A percentile compares a stretch with the other conserved stretches of the same genome.
phyloP scores from a whole-genome alignment of 176 grass and related monocot genomes.

The Thinopyrum elongatum region DNA sequence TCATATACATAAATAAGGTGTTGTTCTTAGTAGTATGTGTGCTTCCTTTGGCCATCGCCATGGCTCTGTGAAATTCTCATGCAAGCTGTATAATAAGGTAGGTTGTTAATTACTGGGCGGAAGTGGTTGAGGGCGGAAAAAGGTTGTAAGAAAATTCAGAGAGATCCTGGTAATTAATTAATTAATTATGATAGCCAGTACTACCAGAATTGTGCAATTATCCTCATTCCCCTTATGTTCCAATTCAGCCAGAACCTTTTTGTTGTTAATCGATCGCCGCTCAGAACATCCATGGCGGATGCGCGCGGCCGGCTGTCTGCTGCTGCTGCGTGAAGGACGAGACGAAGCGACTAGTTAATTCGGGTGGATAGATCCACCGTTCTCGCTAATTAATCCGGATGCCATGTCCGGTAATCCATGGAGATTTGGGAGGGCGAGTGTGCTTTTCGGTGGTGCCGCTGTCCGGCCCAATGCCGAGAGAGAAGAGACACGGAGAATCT shows the following conservation, averaged over 20 bases:
- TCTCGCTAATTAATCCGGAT: slow-evolving; percentile 20
- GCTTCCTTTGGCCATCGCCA: background rate
- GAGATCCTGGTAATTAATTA: slow-evolving; percentile 18
- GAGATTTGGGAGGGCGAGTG: slow-evolving; percentile 29
- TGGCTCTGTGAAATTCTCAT: slow-evolving; percentile 24
- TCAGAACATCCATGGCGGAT: background rate
- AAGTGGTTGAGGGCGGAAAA: slow-evolving; percentile 8
- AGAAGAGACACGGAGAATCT: slow-evolving; percentile 44
- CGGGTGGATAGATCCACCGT: slow-evolving; percentile 1
- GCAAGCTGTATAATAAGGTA: slow-evolving; percentile 30
- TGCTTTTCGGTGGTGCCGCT: slow-evolving; percentile 12
- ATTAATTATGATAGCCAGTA: slow-evolving; percentile 8
- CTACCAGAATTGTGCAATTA: slow-evolving; percentile 4
- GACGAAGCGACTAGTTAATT: background rate
- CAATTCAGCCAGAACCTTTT: background rate
- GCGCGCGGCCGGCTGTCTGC: background rate
- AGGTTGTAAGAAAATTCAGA: slow-evolving; percentile 26
- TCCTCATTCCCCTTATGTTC: background rate
- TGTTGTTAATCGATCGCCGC: background rate
- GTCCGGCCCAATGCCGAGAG: slow-evolving; percentile 7
- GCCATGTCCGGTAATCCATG: slow-evolving; percentile 27
- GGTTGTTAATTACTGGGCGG: slow-evolving; percentile 17
- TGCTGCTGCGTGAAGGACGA: background rate
- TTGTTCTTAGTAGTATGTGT: slow-evolving; percentile 8
- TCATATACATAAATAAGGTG: slow-evolving; percentile 43